These are phyloP conservation scores for bread wheat (Triticum aestivum) DNA, from an alignment of 176 grass and related monocot species.

Conservation along the genomic window IWGSC_CS_RefSeq_v2.1 NC_057813.1:158852533-158853032, in stretches of 20 bases:
- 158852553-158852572: not conserved
- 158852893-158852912: constrained; percentile 68
- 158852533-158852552: not conserved
- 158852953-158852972: constrained; percentile 62
- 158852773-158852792: constrained; percentile 85
- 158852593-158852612: constrained; percentile 59
- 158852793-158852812: constrained; percentile 98
- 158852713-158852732: constrained; percentile 68
- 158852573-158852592: constrained; percentile 51
- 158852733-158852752: constrained; percentile 61
- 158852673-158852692: constrained; percentile 30
- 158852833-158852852: constrained; percentile 74
- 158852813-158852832: constrained; percentile 34
- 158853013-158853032: not conserved
- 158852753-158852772: constrained; percentile 47
- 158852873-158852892: constrained; percentile 89
- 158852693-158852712: constrained; percentile 83
- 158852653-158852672: not conserved
- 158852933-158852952: constrained; percentile 64
- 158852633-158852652: constrained; percentile 59
- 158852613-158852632: constrained; percentile 61
- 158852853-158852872: constrained; percentile 66
- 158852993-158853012: not conserved
- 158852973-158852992: not conserved
- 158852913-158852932: constrained; percentile 84